Percentiles rank a stretch among this genome's conserved stretches.
These are phyloP conservation scores for Chloranthus sessilifolius DNA, from an alignment of 164 flowering plant genomes.

Conservation along the genomic window DNA sequence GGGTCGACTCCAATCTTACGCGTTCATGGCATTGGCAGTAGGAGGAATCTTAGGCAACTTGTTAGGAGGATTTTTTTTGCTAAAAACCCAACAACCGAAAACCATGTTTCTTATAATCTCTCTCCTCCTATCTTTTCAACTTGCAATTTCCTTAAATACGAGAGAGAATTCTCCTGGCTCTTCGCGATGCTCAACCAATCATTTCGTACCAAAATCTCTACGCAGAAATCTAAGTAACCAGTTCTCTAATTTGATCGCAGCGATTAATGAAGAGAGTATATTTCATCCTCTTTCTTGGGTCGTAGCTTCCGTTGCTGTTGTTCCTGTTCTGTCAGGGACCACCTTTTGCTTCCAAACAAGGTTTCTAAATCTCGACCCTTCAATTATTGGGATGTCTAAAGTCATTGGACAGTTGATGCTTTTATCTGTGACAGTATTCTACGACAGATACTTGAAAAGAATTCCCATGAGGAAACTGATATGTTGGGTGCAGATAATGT, in stretches of 20 bases:
- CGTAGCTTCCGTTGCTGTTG: conserved; percentile 60
- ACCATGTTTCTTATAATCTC: conserved; percentile 54
- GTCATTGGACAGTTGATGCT: conserved; percentile 72
- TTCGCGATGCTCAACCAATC: conserved; percentile 19
- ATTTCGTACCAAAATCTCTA: conserved; percentile 23
- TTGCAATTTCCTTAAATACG: conserved; percentile 38
- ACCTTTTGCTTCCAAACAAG: conserved; percentile 87
- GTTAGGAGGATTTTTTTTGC: conserved; percentile 57
- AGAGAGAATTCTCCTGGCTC: conserved; percentile 61
- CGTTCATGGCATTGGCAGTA: conserved; percentile 70
- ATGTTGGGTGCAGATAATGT: conserved; percentile 41
- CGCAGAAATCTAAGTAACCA: conserved; percentile 36
- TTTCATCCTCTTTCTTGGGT: conserved; percentile 63
- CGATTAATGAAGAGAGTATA: conserved; percentile 43
- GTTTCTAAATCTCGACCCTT: conserved; percentile 58
- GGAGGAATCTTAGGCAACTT: conserved; percentile 84
- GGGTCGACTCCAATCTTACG: conserved; percentile 71
- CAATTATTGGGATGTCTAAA: conserved; percentile 71
- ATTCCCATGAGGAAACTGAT: conserved; percentile 59
- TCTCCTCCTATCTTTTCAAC: conserved; percentile 48
- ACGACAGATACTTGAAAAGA: conserved; percentile 51
- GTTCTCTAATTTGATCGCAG: conserved; percentile 38
- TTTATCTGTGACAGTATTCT: conserved; percentile 47
- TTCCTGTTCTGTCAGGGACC: conserved; percentile 77
- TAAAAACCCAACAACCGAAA: conserved; percentile 38